Evolutionary conservation across 257 asterid genomes (phyloP).

Genomic region (Linderniella brevidens): DNA sequence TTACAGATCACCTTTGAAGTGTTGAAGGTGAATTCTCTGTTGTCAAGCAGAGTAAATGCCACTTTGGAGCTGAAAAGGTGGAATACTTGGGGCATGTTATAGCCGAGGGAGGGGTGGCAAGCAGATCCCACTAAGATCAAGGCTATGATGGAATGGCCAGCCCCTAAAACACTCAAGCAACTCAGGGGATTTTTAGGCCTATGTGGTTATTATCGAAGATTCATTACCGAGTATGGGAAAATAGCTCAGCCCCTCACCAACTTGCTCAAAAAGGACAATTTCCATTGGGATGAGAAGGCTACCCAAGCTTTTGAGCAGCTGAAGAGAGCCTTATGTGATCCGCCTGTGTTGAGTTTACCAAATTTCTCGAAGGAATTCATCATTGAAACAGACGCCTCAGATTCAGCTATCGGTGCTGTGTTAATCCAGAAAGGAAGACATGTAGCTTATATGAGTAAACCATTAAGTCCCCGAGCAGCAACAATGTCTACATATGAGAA

Average conservation of each 20-base stretch:
- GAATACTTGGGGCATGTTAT: constrained; percentile 1
- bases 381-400: not conserved
- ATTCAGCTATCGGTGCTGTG: not conserved
- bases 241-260: not conserved
- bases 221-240: not conserved
- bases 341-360: not conserved
- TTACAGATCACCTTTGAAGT: not conserved
- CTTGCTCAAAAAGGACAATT: not conserved
- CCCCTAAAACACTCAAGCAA: not conserved
- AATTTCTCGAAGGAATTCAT: not conserved
- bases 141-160: not conserved
- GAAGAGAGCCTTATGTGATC: not conserved
- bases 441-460: not conserved
- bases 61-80: not conserved
- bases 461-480: not conserved
- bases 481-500: constrained; percentile 2
- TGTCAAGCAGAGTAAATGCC: not conserved
- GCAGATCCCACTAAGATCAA: not conserved
- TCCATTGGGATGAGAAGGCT: not conserved
- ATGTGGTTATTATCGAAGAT: not conserved
- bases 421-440: not conserved
- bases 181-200: constrained; percentile 1
- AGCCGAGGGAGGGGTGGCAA: rapidly evolving
- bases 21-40: not conserved
- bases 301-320: not conserved